Base-by-base conservation (phyloP, 805 yeast genomes). In the Dipodascopsis tothii region DNA sequence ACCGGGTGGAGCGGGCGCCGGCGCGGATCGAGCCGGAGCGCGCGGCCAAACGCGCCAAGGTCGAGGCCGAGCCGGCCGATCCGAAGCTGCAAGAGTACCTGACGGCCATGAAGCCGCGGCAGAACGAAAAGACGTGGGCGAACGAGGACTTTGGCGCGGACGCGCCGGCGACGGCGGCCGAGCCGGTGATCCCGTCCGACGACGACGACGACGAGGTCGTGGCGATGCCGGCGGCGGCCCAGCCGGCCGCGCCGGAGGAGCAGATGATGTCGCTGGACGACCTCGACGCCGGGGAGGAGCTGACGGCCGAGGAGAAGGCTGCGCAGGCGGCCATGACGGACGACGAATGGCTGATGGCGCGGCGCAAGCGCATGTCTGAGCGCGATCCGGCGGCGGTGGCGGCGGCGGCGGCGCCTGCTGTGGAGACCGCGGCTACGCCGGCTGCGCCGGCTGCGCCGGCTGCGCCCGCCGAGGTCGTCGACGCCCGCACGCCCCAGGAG, bases 21-120 rank as follows among this genome's bases (percentile, higher is more conserved):
- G n/a, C 21, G 39, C 20, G 16, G 25, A 4, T 27, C 32, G 11
- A n/a, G 32, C n/a, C 14, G 32, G 39, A 43, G 43, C 35, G 44
- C 3, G 30, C 21, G 25, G n/a, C n/a, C n/a, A 25, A 25, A 25
- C 30, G 9, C 30, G 30, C 9, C 30, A 34, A 19, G 21, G n/a
- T 21, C 20, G 48, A 25, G 21, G 23, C 18, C 19, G 34, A 27
- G 3, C 35, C 32, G 18, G 9, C 33, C 38, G 75, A 85, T 60
- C 78, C 81, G 4, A 78, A 80, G 51, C 71, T 90, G 57, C 73
- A 74, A 56, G 97, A 92, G 60, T 90, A 75, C 53, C 71, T 90
- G 62, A 83, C 83, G 52, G 82, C 84, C 3, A 82, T 85, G 79
- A 84, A 83, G 55, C 90, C 94, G 1, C 66, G 81, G 3, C 67